Conservation (phyloP, 352 stramenopile genomes). For the Phytophthora brassicae region DNA sequence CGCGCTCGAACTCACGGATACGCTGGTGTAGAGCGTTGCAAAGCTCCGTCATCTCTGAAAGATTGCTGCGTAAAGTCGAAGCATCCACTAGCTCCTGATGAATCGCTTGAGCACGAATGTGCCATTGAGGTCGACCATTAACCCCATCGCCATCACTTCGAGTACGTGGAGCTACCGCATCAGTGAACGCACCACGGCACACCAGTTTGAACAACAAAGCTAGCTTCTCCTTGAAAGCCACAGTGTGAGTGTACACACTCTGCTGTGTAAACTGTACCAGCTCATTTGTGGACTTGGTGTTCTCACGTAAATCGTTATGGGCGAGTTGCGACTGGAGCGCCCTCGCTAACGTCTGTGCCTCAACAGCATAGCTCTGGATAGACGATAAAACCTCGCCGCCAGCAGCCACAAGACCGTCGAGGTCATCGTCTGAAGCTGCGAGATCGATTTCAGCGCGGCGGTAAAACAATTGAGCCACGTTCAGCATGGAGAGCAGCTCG, state of each 20-base stretch:
- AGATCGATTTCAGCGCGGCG: slow-evolving; percentile 72
- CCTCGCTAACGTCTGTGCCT: slow-evolving; percentile 46
- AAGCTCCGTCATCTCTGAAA: slow-evolving; percentile 68
- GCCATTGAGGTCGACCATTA: slow-evolving; percentile 61
- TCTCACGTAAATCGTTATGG: slow-evolving; percentile 20
- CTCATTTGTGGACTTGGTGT: slow-evolving; percentile 26
- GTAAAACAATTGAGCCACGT: slow-evolving; percentile 60
- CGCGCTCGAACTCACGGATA: slow-evolving; percentile 73
- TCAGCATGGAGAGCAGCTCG: slow-evolving; percentile 47
- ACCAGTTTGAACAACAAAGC: slow-evolving; percentile 70
- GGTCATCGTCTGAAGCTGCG: slow-evolving; percentile 61
- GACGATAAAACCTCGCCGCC: slow-evolving; percentile 62
- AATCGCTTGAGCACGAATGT: slow-evolving; percentile 73
- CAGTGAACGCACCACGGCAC: slow-evolving; percentile 75
- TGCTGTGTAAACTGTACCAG: slow-evolving; percentile 51
- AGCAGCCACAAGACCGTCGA: slow-evolving; percentile 61
- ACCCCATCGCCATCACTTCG: slow-evolving; percentile 27
- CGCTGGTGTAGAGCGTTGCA: slow-evolving; percentile 65
- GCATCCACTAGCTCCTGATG: slow-evolving; percentile 68
- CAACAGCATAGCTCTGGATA: slow-evolving; percentile 51
- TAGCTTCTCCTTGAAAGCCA: slow-evolving; percentile 68
- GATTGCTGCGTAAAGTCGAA: slow-evolving; percentile 51
- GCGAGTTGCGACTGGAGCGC: slow-evolving; percentile 48
- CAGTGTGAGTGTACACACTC: slow-evolving; percentile 41
- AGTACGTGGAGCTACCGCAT: slow-evolving; percentile 58